phyloP scores from a whole-genome alignment of 2,329 filamentous ascomycete genomes.

The Teratosphaeria viscida region DNA sequence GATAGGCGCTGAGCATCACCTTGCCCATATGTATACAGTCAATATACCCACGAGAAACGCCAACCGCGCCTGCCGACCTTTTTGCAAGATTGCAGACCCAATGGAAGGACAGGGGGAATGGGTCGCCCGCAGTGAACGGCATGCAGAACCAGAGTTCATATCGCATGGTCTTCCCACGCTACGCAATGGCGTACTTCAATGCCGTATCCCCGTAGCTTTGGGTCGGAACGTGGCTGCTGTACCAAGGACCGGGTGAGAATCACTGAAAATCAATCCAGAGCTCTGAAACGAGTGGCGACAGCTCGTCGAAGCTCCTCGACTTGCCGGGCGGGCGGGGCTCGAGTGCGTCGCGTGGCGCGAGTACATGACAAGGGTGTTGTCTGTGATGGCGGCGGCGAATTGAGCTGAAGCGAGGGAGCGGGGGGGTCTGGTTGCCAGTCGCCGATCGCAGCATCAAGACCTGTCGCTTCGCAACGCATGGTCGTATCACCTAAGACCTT shows the following conservation, averaged over 20 bases:
- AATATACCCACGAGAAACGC: background rate
- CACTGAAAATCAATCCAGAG: background rate
- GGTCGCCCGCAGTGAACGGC: background rate
- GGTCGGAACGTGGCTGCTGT: background rate
- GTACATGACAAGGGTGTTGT: background rate
- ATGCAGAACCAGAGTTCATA: background rate
- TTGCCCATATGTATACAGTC: background rate
- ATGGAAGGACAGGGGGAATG: background rate
- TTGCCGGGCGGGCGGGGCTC: background rate
- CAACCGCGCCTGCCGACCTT: background rate
- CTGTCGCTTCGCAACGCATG: background rate
- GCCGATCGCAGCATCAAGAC: background rate
- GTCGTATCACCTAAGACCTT: background rate
- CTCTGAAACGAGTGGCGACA: background rate
- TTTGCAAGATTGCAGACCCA: background rate
- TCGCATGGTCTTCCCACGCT: background rate
- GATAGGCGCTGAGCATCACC: background rate
- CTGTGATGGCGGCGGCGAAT: background rate
- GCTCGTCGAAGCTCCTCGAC: background rate
- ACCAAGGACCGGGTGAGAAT: background rate
- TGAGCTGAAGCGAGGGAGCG: background rate
- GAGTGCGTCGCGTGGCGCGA: background rate
- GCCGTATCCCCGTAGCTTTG: background rate
- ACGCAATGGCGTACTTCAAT: background rate
- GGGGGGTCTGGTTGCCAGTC: background rate